Percentiles rank a stretch among this genome's conserved stretches.
phyloP scores from a whole-genome alignment of 306 rosid species.

The Alnus glutinosa region DNA sequence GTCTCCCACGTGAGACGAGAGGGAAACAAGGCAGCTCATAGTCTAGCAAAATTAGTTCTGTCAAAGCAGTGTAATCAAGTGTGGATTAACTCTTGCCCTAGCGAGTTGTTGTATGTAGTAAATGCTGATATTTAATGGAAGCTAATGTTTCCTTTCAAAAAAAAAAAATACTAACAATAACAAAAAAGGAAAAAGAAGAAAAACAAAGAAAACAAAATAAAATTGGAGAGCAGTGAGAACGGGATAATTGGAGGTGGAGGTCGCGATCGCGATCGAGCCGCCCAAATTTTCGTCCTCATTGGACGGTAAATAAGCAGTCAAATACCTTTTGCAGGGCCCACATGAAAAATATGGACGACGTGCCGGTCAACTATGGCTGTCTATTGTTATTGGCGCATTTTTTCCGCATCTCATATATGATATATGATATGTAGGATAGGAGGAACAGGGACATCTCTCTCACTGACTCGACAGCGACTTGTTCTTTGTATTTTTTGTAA shows the following conservation, averaged over 20 bases:
- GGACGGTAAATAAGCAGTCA: slow-evolving; percentile 10
- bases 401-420: slow-evolving; percentile 2
- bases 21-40: too few species aligned
- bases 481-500: not conserved
- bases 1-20: too few species aligned
- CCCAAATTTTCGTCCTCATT: not conserved
- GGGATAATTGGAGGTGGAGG: not conserved
- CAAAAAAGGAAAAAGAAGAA: too few species aligned
- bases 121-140: too few species aligned
- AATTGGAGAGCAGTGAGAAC: not conserved
- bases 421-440: too few species aligned
- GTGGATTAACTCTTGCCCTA: too few species aligned
- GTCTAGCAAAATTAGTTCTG: too few species aligned
- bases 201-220: not conserved
- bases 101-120: too few species aligned
- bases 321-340: not conserved
- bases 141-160: too few species aligned
- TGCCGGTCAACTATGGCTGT: slow-evolving; percentile 21
- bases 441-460: not conserved
- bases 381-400: not conserved
- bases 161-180: too few species aligned
- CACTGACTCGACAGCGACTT: not conserved
- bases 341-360: not conserved
- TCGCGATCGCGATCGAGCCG: not conserved
- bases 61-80: too few species aligned